phyloP scores from a whole-genome alignment of 2,329 filamentous ascomycete genomes.

The Fusarium azukiicola region DNA sequence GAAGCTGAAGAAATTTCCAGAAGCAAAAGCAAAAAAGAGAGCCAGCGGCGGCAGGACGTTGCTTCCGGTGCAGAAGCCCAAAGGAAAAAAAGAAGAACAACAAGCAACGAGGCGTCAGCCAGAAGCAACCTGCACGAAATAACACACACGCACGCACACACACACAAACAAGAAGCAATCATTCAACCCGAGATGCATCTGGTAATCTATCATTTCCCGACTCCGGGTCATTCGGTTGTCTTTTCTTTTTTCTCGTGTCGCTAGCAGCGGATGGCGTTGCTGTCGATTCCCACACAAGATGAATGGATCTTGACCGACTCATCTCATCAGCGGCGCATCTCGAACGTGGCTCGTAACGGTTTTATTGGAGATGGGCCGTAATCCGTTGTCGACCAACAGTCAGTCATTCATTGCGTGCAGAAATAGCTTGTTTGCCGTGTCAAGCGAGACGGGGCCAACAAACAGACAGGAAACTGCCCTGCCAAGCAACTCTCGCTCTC shows the following conservation, averaged over 20 bases:
- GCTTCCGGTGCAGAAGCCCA: slow-evolving; percentile 17
- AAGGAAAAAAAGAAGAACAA: slow-evolving; percentile 32
- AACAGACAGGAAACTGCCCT: background rate
- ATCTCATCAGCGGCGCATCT: slow-evolving; percentile 16
- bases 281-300: slow-evolving; percentile 23
- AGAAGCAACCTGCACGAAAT: slow-evolving; percentile 39
- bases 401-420: background rate
- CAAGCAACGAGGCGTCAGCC: slow-evolving; percentile 31
- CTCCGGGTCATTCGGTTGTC: slow-evolving; percentile 18
- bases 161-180: slow-evolving; percentile 20
- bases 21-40: slow-evolving; percentile 50
- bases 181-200: slow-evolving; percentile 22
- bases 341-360: slow-evolving; percentile 22
- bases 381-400: background rate
- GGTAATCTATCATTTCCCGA: slow-evolving; percentile 22
- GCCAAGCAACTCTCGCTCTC: background rate
- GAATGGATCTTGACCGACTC: slow-evolving; percentile 15
- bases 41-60: slow-evolving; percentile 34
- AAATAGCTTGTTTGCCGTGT: slow-evolving; percentile 13
- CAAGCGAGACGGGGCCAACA: slow-evolving; percentile 12
- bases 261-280: slow-evolving; percentile 32
- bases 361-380: slow-evolving; percentile 14
- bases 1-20: slow-evolving; percentile 46
- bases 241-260: slow-evolving; percentile 16
- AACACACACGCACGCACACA: slow-evolving; percentile 7